A percentile compares a stretch with the other conserved stretches of the same genome.
Evolutionary conservation across 805 yeast genomes (phyloP).

Genomic region (Starmera dryadoides): DNA sequence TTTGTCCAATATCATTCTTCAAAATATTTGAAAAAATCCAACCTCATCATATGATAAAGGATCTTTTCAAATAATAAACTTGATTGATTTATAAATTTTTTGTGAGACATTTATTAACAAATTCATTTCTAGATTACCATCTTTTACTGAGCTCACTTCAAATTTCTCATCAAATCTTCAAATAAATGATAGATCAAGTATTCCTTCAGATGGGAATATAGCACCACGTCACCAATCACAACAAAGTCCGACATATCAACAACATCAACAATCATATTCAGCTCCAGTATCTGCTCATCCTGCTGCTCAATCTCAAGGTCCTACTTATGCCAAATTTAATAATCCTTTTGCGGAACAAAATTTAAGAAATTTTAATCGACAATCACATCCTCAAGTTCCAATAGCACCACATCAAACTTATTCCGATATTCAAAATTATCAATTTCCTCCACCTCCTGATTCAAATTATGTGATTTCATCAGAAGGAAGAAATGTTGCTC

Average conservation of each 20-base stretch:
- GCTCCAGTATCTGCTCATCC: neutral
- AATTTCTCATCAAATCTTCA: conserved; percentile 2
- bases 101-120: neutral
- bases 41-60: no score
- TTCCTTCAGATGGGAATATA: neutral
- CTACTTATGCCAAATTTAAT: neutral
- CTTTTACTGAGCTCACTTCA: conserved; percentile 17
- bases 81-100: no score
- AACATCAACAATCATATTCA: neutral
- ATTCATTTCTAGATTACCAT: conserved; percentile 13
- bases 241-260: neutral
- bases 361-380: neutral
- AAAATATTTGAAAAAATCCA: no score
- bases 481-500: neutral
- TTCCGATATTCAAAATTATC: neutral
- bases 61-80: no score
- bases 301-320: no score
- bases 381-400: neutral
- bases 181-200: neutral
- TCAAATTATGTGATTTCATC: neutral
- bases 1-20: no score
- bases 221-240: neutral
- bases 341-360: neutral
- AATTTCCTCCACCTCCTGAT: neutral
- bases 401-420: neutral